Base-by-base conservation (phyloP, 805 yeast species). In the Kuraishia cidri region DNA sequence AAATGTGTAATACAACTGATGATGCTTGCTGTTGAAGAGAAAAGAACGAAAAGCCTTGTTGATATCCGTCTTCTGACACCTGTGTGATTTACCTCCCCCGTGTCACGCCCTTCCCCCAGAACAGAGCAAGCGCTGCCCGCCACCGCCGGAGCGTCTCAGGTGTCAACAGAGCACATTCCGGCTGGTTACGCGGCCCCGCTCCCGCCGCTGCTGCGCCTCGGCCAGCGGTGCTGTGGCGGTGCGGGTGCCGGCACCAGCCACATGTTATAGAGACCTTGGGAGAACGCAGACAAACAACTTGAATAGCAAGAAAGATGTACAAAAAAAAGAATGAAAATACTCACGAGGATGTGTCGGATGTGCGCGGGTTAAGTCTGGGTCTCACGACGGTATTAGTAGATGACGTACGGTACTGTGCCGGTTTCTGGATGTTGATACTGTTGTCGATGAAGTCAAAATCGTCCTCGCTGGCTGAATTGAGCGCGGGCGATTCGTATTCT, bases 381-480 rank as follows among this genome's bases (percentile, higher is more conserved):
- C n/a, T n/a, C n/a, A 8, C 15, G 14, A n/a, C 27, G 27, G 5
- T 15, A 25, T 16, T 24, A 15, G n/a, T 18, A 24, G 19, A 7
- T 17, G 5, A 24, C 19, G 22, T 40, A 42, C 45, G 52, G 37
- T 46, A 46, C 48, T 35, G 35, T 25, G 49, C 41, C 24, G 49
- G 38, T 14, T 42, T 46, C 8, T 22, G 13, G 20, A 9, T 19
- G 21, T 21, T 44, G 28, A 33, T 41, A 31, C 29, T 40, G 34
- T 52, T 46, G 26, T 46, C 44, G 32, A 40, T 37, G 30, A 50
- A 45, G 24, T 54, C 34, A 31, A 40, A 43, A 12, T 51, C 57
- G 22, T 53, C 66, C 18, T 61, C 67, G 13, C 62, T 60, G 5
- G 65, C 66, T n/a, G n/a, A n/a, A n/a, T n/a, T n/a, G n/a, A n/a